Percentiles rank a stretch among this genome's conserved stretches.
Conservation (phyloP, 371 early-diverging fungal genomes). For the Haplosporangium sp. region DNA sequence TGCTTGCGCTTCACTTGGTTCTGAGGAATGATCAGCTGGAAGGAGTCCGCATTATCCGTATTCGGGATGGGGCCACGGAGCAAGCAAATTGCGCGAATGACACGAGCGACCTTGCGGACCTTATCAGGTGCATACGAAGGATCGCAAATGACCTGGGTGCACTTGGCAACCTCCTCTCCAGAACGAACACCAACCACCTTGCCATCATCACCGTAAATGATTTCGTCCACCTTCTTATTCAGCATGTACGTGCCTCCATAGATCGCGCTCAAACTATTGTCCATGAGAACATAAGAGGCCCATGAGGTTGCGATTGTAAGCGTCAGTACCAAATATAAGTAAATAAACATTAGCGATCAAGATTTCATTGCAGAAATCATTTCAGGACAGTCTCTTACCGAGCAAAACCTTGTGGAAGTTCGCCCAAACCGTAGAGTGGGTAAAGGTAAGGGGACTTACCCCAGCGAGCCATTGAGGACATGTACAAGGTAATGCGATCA, state of each 20-base stretch:
- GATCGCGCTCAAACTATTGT: constrained; percentile 88
- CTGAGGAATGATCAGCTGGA: constrained; percentile 97
- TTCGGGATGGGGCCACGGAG: constrained; percentile 94
- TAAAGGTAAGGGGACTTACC: constrained; percentile 99
- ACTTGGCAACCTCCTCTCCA: constrained; percentile 85
- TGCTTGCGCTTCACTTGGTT: constrained; percentile 91
- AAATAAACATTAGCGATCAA: no score
- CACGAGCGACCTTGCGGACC: constrained; percentile 82
- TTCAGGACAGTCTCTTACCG: constrained; percentile 73
- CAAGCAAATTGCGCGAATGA: constrained; percentile 97
- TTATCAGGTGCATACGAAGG: constrained; percentile 91
- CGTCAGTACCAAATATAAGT: no score
- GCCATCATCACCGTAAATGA: constrained; percentile 88
- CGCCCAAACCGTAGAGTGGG: constrained; percentile 99
- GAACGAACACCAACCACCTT: constrained; percentile 89
- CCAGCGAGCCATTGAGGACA: constrained; percentile 94
- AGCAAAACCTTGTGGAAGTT: constrained; percentile 99
- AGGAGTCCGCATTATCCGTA: constrained; percentile 88
- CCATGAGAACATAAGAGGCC: no score
- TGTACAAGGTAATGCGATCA: constrained; percentile 94
- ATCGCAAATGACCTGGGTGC: constrained; percentile 93
- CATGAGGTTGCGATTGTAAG: background rate
- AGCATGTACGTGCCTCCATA: constrained; percentile 99
- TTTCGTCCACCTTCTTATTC: constrained; percentile 88
- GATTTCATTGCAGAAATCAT: background rate